Evolutionary conservation across 257 asterid species (phyloP), one percentile per base, ranked within the genome.

Genomic region (Nicotiana tomentosiformis): DNA sequence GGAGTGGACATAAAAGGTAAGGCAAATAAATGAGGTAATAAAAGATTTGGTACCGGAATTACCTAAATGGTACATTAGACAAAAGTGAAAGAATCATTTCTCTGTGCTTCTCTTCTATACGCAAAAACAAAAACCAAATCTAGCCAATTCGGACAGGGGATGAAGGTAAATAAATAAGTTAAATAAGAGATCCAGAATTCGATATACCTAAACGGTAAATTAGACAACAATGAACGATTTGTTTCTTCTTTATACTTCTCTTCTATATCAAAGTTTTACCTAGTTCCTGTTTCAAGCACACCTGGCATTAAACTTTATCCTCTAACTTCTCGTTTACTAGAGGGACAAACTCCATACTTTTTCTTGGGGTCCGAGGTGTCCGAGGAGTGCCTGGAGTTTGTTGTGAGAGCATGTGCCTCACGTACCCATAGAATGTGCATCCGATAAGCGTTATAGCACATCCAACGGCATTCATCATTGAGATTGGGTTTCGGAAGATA

Each of bases 341-440:
- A 1, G 98, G 97, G 79, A 89, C 81, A 89, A 89, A 46, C 91
- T 95, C 99, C 83, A 88, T 60, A 68, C 89, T 91, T 83, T 70
- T 79, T 39, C 91, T 84, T 6, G 95, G 97, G 8, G 97, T 91
- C 33, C 90, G 87, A 5, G 97, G 94, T 2, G 97, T 88, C 6
- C 90, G 88, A 3, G 98, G 95, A 5, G 96, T 89, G 35, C 91
- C 95, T 8, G 97, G 93, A 20, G 91, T 5, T 70, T 89, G 93
- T 32, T 86, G 91, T 1, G 97, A 86, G 69, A 92, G 89, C 88
- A 76, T 26, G 85, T 95, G 98, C 70, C 99, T 90, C 69, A 94
- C 97, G 76, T 91, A 95, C 51, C 98, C 99, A 33, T 96, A 96
- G 90, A 96, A 95, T 5, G 98, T 93, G 81, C 99, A 96, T 6